Evolutionary conservation across 164 flowering plant species (phyloP), one percentile per base, ranked within the genome.

Genomic region (Magnolia officinalis): DNA sequence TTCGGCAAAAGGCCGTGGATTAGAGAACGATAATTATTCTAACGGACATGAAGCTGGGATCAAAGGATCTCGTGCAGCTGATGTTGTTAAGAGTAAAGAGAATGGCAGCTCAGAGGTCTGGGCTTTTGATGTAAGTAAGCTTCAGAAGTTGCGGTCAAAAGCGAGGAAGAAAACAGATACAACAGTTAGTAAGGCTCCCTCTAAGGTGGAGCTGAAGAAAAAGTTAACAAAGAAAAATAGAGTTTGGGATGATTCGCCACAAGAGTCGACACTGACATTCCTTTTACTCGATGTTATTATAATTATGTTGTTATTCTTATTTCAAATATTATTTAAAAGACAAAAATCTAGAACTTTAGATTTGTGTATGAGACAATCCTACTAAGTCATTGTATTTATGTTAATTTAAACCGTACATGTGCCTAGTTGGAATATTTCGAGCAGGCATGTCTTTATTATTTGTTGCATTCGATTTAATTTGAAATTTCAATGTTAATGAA

Each of bases 61-160:
- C 59, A 82, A 81, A 23, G 81, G 82, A 31, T 50, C 85, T 75
- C 76, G 37, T 67, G 75, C 55, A 72, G 78, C n/a, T 63, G 79
- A 65, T 79, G 84, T 20, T 76, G 78, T 75, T 71, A 88, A 88
- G 67, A 87, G 87, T 69, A 90, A 88, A 80, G 92, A 85, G 78
- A 89, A 89, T 76, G 83, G 81, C 37, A 76, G 79, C 70, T 76
- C 91, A 50, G 85, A 90, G 45, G 71, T 19, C 77, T 92, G 92
- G 68, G 97, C 99, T 84, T 93, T 94, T 82, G 94, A 96, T 91
- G 91, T 92, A 83, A 89, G 80, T 87, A 94, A 94, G 79, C 94
- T 93, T 76, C 92, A 89, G 77, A 90, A 89, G 76, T 78, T 86
- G 63, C 82, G 89, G 70, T 74, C 85, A 9, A 92, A 90, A 87